These are phyloP conservation scores for Termitomyces sp. DNA, from an alignment of 768 basidiomycete genomes.

Conservation along the genomic window DNA sequence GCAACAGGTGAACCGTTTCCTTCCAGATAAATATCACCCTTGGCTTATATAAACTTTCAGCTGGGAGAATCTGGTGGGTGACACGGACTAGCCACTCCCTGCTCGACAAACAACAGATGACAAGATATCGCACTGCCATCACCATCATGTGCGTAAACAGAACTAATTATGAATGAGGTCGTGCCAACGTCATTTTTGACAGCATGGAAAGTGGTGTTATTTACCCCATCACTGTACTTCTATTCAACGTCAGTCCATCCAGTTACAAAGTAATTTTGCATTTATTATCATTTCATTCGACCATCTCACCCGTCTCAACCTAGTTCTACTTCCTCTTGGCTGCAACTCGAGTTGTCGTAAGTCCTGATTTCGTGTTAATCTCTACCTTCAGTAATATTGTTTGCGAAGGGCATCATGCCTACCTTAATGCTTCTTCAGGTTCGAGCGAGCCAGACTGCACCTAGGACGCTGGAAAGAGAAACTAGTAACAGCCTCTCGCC, in stretches of 20 bases:
- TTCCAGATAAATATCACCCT: neutral
- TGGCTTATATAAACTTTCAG: neutral
- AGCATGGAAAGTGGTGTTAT: neutral
- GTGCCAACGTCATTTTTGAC: neutral
- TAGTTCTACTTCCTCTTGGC: neutral
- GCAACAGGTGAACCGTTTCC: neutral
- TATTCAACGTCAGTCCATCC: neutral
- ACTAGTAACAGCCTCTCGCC: neutral
- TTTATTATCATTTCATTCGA: neutral
- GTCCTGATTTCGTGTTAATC: neutral
- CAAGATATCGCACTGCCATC: neutral
- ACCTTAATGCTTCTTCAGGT: neutral
- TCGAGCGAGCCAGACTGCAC: neutral
- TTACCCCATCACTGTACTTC: neutral
- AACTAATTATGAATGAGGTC: neutral
- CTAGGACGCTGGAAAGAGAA: neutral
- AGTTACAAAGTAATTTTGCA: neutral
- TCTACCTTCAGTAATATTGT: neutral
- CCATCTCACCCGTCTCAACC: neutral
- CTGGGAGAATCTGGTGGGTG: constrained; percentile 2
- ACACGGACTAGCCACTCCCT: neutral
- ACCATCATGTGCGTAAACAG: neutral
- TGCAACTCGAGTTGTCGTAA: neutral
- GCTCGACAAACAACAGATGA: neutral
- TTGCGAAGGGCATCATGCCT: neutral